Conservation (phyloP, 257 asterid species). For the Solanum clarkiae region DNA sequence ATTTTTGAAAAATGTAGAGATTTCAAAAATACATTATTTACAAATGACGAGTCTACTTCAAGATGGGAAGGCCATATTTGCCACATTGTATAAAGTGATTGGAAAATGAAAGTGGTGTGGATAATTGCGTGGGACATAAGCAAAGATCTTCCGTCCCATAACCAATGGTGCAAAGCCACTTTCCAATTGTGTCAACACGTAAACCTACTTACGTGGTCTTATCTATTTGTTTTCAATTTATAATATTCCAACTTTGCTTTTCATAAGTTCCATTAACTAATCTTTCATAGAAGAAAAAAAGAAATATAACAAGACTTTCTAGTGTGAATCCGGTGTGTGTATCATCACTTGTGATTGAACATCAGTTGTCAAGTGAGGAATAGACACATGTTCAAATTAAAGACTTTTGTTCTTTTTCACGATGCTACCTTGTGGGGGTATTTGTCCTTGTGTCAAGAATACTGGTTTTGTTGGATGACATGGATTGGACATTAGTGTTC, state of each 20-base stretch:
- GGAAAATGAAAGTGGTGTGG: background rate
- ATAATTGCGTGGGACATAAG: slow-evolving; percentile 17
- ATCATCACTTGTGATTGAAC: background rate
- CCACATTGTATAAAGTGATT: slow-evolving; percentile 4
- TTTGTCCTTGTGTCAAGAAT: background rate
- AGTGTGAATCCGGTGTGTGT: background rate
- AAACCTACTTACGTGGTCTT: slow-evolving; percentile 8
- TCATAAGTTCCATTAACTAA: background rate
- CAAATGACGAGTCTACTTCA: background rate
- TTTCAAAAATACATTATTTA: background rate
- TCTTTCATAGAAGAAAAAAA: background rate
- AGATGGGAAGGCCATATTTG: background rate
- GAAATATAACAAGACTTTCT: background rate
- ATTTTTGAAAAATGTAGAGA: too few relatives aligned
- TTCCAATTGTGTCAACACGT: background rate
- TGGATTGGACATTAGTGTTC: background rate
- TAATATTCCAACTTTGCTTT: background rate
- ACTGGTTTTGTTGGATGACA: background rate
- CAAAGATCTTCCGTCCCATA: slow-evolving; percentile 15
- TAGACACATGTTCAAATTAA: background rate
- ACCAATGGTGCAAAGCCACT: slow-evolving; percentile 14
- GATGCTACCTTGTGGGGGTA: background rate
- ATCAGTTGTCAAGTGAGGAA: background rate
- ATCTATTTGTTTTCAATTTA: background rate
- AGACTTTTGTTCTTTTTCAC: background rate